Evolutionary conservation across 2,329 filamentous ascomycete species (phyloP), one percentile per base, ranked within the genome.

Genomic region (Clarireedia hainanense): DNA sequence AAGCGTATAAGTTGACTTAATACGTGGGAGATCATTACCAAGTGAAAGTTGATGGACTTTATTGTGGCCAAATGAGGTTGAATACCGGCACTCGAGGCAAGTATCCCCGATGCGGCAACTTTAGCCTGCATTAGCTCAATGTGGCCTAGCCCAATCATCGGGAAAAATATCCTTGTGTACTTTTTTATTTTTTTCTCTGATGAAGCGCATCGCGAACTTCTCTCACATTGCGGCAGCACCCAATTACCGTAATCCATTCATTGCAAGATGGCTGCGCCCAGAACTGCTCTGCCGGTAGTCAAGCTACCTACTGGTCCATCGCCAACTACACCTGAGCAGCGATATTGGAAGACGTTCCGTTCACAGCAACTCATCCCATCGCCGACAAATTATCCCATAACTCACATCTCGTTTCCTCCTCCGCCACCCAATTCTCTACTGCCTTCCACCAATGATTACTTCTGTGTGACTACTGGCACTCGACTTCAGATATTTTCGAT

Each of bases 281-380:
- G 68, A 47, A 58, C 57, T 52, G 66, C 66, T 57, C 65, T 69
- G 55, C 67, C 65, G 57, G 86, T 86, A 71, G 76, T 95, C 68
- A 95, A 65, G 53, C 81, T 95, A 68, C 85, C 92, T 56, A 81
- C 88, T 61, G 89, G 89, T 50, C 91, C 91, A 56, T 85, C 87
- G 42, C 86, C 89, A 53, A 75, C 92, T 48, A 96, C 92, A 5
- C 86, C 91, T 34, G 94, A 99, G 75, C 91, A 97, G 74, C 82
- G 86, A 63, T 97, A 97, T 78, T 99, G 95, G 95, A 88, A 87
- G 69, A 86, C 88, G 12, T 99, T 99, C 77, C 91, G 89, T 74
- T 94, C 91, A 64, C 89, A 91, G 63, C 83, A 95, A 57, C 84
- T 92, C 59, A 85, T 97, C 60, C 89, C 94, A 47, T 95, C 92